A percentile compares a stretch with the other conserved stretches of the same genome.
Conservation (phyloP, 2,329 filamentous ascomycete species). For the Juglanconis oblonga region DNA sequence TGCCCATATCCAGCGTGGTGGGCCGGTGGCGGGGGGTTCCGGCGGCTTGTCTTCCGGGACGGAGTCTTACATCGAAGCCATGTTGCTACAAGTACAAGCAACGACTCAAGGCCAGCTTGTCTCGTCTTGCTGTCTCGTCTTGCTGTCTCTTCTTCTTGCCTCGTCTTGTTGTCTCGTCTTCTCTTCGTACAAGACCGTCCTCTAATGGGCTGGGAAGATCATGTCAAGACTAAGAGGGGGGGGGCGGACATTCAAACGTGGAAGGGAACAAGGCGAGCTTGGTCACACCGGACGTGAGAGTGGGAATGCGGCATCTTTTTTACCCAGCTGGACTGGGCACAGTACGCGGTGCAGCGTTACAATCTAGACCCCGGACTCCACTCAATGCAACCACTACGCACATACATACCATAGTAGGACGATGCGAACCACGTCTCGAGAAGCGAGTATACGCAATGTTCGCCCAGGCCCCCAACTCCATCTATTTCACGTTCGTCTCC, state of each 20-base stretch:
- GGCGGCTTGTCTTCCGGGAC: no score
- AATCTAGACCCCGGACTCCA: neutral
- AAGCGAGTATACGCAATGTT: neutral
- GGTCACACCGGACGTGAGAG: neutral
- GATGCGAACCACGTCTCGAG: no score
- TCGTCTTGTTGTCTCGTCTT: neutral
- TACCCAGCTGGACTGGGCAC: neutral
- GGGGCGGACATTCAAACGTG: neutral
- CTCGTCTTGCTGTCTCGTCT: no score
- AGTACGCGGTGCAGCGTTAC: neutral
- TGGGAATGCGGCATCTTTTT: neutral
- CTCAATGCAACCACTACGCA: neutral
- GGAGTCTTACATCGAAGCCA: conserved; percentile 2
- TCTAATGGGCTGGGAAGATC: no score
- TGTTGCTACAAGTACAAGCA: neutral
- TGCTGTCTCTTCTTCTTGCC: neutral
- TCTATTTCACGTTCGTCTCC: neutral
- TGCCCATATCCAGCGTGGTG: neutral
- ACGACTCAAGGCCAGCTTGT: neutral
- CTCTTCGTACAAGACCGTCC: neutral
- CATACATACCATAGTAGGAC: neutral
- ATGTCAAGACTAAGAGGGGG: neutral
- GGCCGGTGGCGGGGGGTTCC: neutral
- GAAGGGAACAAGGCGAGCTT: neutral
- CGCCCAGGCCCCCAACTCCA: neutral